Conservation (phyloP, 2,329 filamentous ascomycete genomes). For the Chaetomium globosum region DNA sequence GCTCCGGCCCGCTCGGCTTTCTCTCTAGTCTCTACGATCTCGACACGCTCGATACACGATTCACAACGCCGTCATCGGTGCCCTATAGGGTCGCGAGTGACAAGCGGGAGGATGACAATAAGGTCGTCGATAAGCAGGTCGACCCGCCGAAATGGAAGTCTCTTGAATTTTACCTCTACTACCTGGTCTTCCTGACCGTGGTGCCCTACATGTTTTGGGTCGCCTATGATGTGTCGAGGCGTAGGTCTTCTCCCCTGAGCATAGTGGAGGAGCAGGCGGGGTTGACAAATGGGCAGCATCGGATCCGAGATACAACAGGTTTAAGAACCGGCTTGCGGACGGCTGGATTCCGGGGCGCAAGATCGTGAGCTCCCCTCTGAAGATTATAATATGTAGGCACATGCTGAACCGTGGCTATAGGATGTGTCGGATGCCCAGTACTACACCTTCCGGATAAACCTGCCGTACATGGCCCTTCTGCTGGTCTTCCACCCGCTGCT, state of each 20-base stretch:
- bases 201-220: slow-evolving; percentile 90
- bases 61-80: slow-evolving; percentile 66
- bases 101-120: slow-evolving; percentile 45
- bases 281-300: slow-evolving; percentile 57
- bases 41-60: slow-evolving; percentile 51
- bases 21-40: slow-evolving; percentile 57
- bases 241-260: slow-evolving; percentile 51
- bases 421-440: slow-evolving; percentile 93
- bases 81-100: slow-evolving; percentile 62
- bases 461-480: slow-evolving; percentile 76
- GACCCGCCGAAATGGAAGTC: slow-evolving; percentile 74
- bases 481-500: slow-evolving; percentile 78
- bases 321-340: slow-evolving; percentile 67
- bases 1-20: slow-evolving; percentile 46
- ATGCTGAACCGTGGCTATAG: slow-evolving; percentile 46
- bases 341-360: slow-evolving; percentile 94
- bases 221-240: slow-evolving; percentile 81
- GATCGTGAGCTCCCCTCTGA: slow-evolving; percentile 62
- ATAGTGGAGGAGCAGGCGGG: too few relatives aligned
- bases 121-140: slow-evolving; percentile 40
- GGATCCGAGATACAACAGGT: slow-evolving; percentile 79
- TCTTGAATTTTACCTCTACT: slow-evolving; percentile 83
- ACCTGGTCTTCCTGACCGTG: slow-evolving; percentile 63
- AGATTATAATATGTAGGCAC: not conserved
- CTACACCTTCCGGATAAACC: slow-evolving; percentile 77